A percentile compares a stretch with the other conserved stretches of the same genome.
phyloP scores from a whole-genome alignment of 257 asterid species.

The Nicotiana benthamiana region DNA sequence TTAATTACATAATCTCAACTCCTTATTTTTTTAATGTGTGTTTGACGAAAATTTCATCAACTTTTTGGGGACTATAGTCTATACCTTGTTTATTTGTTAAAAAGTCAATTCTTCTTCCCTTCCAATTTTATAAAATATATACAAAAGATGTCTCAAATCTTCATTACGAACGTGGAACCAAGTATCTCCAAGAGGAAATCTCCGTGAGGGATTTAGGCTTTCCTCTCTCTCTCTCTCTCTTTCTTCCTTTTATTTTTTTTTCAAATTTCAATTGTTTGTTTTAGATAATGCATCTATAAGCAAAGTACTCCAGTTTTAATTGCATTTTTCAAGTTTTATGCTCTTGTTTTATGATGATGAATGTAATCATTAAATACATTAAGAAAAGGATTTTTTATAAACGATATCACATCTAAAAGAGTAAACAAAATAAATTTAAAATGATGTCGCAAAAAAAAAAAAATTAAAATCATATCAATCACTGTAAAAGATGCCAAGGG shows the following conservation, averaged over 20 bases:
- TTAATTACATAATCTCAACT: background rate
- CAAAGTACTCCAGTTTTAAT: background rate
- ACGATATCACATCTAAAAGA: slow-evolving; percentile 21
- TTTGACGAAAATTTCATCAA: too few relatives aligned
- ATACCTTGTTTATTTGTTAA: background rate
- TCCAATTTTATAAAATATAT: background rate
- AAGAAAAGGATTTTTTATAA: slow-evolving; percentile 5
- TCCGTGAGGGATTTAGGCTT: background rate
- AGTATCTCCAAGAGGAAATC: background rate
- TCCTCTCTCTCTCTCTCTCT: background rate
- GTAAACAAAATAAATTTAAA: background rate
- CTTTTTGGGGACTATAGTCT: background rate
- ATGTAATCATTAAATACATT: background rate
- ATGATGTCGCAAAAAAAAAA: background rate
- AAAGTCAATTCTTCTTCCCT: slow-evolving; percentile 12
- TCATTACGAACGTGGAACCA: background rate
- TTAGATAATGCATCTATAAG: background rate
- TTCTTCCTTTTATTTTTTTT: too few relatives aligned
- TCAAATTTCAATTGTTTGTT: background rate
- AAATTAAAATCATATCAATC: too few relatives aligned
- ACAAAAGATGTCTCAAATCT: background rate
- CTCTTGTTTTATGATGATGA: slow-evolving; percentile 6
- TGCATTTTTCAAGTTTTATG: slow-evolving; percentile 4
- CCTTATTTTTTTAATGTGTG: background rate
- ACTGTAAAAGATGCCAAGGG: too few relatives aligned